Evolutionary conservation across 768 basidiomycete genomes (phyloP).

Genomic region (Tricholoma bakamatsutake): DNA sequence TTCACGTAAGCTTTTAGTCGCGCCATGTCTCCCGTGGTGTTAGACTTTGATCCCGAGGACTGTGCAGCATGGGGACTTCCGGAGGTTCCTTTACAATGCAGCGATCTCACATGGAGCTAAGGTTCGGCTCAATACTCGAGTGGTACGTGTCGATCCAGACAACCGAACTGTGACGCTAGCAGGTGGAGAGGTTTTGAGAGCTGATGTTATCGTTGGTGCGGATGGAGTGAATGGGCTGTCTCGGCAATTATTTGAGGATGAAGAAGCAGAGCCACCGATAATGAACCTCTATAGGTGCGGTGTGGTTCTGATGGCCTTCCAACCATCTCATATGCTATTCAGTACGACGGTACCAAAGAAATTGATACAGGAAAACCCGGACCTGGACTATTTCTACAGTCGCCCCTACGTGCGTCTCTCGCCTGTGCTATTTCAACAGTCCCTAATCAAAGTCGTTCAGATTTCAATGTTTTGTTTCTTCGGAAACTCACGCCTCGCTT

Average conservation of each 20-base stretch:
- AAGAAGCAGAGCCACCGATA: conserved; percentile 14
- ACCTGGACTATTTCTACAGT: conserved; percentile 28
- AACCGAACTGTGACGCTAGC: conserved; percentile 26
- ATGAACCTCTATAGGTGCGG: conserved; percentile 40
- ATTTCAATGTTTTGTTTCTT: conserved; percentile 29
- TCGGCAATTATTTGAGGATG: conserved; percentile 26
- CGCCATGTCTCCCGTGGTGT: background rate
- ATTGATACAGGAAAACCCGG: conserved; percentile 33
- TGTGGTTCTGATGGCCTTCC: background rate
- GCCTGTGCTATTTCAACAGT: background rate
- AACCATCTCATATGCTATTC: background rate
- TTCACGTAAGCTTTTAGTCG: conserved; percentile 30
- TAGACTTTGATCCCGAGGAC: background rate
- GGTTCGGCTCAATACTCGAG: conserved; percentile 30
- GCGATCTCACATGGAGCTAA: conserved; percentile 39
- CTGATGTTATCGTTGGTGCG: conserved; percentile 52
- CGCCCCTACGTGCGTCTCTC: conserved; percentile 17
- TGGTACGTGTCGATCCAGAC: conserved; percentile 23
- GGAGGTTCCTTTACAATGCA: conserved; percentile 41
- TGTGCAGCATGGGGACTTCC: conserved; percentile 44
- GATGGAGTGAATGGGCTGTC: conserved; percentile 44
- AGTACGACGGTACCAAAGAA: conserved; percentile 37
- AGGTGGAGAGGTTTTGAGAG: conserved; percentile 36
- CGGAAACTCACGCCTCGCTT: conserved; percentile 23
- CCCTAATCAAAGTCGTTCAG: conserved; percentile 9